Conservation (phyloP, 495 filamentous ascomycete genomes). For the Lasiosphaeria hispida region DNA sequence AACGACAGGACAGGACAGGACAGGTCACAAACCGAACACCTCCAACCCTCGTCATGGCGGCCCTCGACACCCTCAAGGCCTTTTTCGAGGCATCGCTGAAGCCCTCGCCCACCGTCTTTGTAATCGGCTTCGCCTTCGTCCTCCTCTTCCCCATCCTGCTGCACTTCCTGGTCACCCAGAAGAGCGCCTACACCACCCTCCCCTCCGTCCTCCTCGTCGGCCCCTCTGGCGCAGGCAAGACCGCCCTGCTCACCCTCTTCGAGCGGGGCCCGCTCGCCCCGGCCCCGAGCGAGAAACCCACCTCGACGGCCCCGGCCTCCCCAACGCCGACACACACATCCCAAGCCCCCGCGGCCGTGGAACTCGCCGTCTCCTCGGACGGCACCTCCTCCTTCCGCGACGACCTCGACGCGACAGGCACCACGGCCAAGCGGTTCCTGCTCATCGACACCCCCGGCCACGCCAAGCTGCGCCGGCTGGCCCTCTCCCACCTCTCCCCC, state of each 20-base stretch:
- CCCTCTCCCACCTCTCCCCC: constrained; percentile 57
- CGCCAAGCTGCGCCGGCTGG: constrained; percentile 76
- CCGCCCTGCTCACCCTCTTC: constrained; percentile 72
- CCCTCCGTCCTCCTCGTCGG: constrained; percentile 85
- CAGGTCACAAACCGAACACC: neutral
- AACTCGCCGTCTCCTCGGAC: constrained; percentile 65
- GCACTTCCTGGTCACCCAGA: constrained; percentile 69
- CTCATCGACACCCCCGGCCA: constrained; percentile 90
- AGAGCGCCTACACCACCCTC: constrained; percentile 59
- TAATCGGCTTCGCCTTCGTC: constrained; percentile 65
- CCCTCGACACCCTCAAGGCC: constrained; percentile 27
- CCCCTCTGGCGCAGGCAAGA: constrained; percentile 84
- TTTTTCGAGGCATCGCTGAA: constrained; percentile 46
- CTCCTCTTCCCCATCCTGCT: constrained; percentile 73
- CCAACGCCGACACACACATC: constrained; percentile 73
- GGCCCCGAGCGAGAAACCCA: neutral
- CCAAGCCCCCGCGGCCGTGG: constrained; percentile 68
- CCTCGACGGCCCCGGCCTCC: constrained; percentile 9
- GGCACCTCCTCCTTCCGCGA: constrained; percentile 58
- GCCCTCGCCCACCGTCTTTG: constrained; percentile 55
- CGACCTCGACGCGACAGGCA: constrained; percentile 48
- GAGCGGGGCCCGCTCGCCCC: constrained; percentile 38
- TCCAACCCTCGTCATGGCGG: constrained; percentile 15
- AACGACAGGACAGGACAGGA: too few species aligned
- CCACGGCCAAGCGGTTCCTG: constrained; percentile 65